These are phyloP conservation scores for Krasilnikovozyma curviuscula DNA, from an alignment of 768 basidiomycete species.

Conservation along the genomic window DNA sequence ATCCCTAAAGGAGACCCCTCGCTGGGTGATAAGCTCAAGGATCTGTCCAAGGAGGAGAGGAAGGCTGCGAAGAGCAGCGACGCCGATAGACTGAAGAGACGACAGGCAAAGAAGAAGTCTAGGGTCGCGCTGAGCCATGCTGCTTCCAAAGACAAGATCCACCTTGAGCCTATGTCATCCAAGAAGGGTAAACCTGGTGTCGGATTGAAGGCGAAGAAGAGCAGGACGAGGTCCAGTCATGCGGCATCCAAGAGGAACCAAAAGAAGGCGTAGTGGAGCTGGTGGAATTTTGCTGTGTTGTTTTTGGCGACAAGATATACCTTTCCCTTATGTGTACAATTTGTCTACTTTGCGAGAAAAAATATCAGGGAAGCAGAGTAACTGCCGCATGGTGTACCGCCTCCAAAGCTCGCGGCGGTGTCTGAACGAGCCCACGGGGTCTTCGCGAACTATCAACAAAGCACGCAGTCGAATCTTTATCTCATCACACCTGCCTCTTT, in stretches of 20 bases:
- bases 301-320: too few species aligned
- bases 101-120: slow-evolving; percentile 78
- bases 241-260: slow-evolving; percentile 25
- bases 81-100: slow-evolving; percentile 56
- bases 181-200: slow-evolving; percentile 17
- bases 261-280: slow-evolving; percentile 17
- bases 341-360: too few species aligned
- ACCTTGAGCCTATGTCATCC: slow-evolving; percentile 19
- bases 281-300: too few species aligned
- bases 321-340: too few species aligned
- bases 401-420: too few species aligned
- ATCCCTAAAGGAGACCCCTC: slow-evolving; percentile 62
- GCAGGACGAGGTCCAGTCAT: slow-evolving; percentile 22
- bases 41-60: slow-evolving; percentile 65
- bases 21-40: slow-evolving; percentile 57
- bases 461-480: too few species aligned
- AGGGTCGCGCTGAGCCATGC: slow-evolving; percentile 12
- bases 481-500: too few species aligned
- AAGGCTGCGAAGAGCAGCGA: slow-evolving; percentile 64
- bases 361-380: too few species aligned
- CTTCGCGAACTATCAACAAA: too few species aligned
- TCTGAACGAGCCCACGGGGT: too few species aligned
- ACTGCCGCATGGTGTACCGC: too few species aligned
- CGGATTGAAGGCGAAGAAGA: slow-evolving; percentile 24
- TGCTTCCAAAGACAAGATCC: slow-evolving; percentile 19